Conservation (phyloP, 257 asterid genomes). For the Prunella vulgaris region DNA sequence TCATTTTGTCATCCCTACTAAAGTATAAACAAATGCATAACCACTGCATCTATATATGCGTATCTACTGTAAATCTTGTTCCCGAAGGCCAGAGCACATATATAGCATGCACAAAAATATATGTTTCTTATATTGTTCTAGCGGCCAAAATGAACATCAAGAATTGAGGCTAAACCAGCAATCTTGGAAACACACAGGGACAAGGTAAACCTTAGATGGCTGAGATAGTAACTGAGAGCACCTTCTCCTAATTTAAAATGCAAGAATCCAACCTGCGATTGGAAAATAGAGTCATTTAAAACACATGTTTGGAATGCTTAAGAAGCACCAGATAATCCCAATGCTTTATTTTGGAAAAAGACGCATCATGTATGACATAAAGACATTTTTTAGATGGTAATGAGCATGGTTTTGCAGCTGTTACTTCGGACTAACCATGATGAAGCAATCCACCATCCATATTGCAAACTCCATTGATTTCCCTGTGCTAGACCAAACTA, state of each 20-base stretch:
- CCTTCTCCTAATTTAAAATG: not conserved
- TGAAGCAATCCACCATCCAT: slow-evolving; percentile 12
- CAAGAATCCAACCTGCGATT: slow-evolving; percentile 8
- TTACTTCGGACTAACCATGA: slow-evolving; percentile 29
- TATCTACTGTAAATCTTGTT: not conserved
- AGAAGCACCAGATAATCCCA: not conserved
- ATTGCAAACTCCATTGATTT: slow-evolving; percentile 6
- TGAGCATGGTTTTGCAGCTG: not conserved
- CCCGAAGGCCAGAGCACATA: not conserved
- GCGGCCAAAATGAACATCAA: not conserved
- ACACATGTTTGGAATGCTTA: not conserved
- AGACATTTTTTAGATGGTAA: not conserved
- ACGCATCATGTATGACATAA: not conserved
- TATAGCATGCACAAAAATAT: not conserved
- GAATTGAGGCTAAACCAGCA: not conserved
- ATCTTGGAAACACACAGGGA: not conserved
- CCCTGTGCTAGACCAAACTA: slow-evolving; percentile 29
- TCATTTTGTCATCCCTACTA: too few species aligned
- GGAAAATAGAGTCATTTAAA: not conserved
- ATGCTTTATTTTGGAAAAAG: not conserved
- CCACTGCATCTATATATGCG: not conserved
- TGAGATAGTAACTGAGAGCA: not conserved
- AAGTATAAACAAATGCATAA: not conserved
- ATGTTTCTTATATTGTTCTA: not conserved
- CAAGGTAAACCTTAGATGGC: not conserved